These are phyloP conservation scores for Chrysochromulina tobinii DNA, from an alignment of 78 protist species.

Conservation along the genomic window DNA sequence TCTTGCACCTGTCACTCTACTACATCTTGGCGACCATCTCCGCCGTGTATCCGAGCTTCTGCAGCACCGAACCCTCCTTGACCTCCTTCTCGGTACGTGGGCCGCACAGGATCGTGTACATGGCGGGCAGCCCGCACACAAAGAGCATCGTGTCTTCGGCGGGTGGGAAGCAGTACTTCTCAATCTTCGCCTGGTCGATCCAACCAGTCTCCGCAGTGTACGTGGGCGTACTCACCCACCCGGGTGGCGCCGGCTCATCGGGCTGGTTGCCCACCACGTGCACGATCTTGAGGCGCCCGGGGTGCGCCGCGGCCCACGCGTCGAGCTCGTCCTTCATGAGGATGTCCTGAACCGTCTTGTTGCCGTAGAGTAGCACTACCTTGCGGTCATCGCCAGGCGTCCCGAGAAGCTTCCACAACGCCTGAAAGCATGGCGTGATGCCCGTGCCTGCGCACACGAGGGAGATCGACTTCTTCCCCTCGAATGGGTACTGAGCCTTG, in stretches of 20 bases:
- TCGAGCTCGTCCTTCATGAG: constrained; percentile 13
- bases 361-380: constrained; percentile 10
- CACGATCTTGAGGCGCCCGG: constrained; percentile 21
- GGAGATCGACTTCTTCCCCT: background rate
- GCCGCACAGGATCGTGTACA: constrained; percentile 18
- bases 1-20: background rate
- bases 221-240: background rate
- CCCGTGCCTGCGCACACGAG: constrained; percentile 20
- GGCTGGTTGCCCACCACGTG: constrained; percentile 10
- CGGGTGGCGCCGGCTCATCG: background rate
- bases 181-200: background rate
- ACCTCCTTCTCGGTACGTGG: constrained; percentile 15
- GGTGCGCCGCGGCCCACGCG: background rate
- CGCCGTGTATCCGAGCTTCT: background rate
- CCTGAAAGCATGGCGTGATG: constrained; percentile 24
- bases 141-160: constrained; percentile 25
- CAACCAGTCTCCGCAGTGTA: background rate
- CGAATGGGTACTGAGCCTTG: constrained; percentile 19
- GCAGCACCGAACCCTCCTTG: background rate
- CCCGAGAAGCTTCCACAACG: background rate
- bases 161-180: constrained; percentile 9
- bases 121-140: constrained; percentile 29
- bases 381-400: constrained; percentile 6
- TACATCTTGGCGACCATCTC: constrained; percentile 16
- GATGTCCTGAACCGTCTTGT: background rate